Percentiles rank a stretch among this genome's conserved stretches.
Conservation (phyloP, 2,329 filamentous ascomycete species). For the Ophiostoma sp. region DNA sequence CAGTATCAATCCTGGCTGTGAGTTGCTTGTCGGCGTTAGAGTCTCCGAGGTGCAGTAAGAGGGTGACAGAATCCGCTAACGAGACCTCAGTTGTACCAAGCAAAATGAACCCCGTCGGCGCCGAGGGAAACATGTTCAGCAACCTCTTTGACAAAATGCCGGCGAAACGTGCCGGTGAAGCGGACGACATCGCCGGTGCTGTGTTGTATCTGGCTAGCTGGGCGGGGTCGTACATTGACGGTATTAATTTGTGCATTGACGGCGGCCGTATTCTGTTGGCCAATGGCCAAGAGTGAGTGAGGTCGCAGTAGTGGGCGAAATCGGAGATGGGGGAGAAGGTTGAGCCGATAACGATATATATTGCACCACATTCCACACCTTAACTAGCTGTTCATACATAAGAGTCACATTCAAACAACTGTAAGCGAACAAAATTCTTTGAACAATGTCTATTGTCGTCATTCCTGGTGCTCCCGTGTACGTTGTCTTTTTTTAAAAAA, state of each 20-base stretch:
- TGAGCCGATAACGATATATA: not conserved
- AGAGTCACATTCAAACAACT: not conserved
- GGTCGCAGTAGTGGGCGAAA: not conserved
- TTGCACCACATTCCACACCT: not conserved
- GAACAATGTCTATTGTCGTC: slow-evolving; percentile 27
- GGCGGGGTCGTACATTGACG: slow-evolving; percentile 27
- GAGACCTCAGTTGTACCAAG: slow-evolving; percentile 55
- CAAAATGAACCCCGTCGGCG: slow-evolving; percentile 65
- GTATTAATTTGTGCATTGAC: slow-evolving; percentile 28
- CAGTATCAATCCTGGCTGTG: slow-evolving; percentile 36
- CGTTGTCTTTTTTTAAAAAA: not conserved
- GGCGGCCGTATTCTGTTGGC: slow-evolving; percentile 28
- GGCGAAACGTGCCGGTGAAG: slow-evolving; percentile 52
- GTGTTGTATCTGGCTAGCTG: slow-evolving; percentile 51
- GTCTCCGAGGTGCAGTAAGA: too few species aligned
- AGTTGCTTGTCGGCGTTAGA: not conserved
- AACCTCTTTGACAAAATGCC: slow-evolving; percentile 56
- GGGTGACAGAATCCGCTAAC: not conserved
- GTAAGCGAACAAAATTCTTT: not conserved
- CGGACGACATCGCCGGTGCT: slow-evolving; percentile 59
- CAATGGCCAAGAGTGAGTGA: slow-evolving; percentile 28
- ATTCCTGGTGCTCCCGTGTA: slow-evolving; percentile 22
- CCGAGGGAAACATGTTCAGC: slow-evolving; percentile 53
- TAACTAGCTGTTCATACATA: not conserved
- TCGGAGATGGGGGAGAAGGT: not conserved